Evolutionary conservation across 139 green algal genomes (phyloP), one percentile per base, ranked within the genome.

Genomic region (Picochlorum sp.): DNA sequence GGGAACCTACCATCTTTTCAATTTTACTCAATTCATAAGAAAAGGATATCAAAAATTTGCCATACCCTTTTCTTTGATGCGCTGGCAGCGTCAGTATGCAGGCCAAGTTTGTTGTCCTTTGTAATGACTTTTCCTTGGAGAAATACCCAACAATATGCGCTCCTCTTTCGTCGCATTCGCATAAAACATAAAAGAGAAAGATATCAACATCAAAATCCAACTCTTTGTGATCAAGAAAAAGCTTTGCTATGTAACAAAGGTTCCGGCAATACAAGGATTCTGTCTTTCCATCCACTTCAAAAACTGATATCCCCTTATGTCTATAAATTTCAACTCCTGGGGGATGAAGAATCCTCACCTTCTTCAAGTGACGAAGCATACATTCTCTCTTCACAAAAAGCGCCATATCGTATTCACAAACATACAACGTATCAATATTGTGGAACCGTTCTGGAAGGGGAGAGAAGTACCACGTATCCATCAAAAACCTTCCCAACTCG

Each of bases 141-240:
- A 72, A 72, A 55, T 86, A 93, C 6, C 92, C 92, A n/a, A 94
- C 85, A 24, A 97, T 84, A 74, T 98, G 92, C n/a, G 85, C 91
- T 5, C 93, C 93, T 3, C 88, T 65, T 55, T 94, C 85, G 64
- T 99, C 93, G 20, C 82, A 81, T 76, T 98, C 93, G 69, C 90
- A 97, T 53, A 99, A 72, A 32, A 99, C 77, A 74, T 99, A 99
- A 75, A 99, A 99, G 10, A 99, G 81, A 73, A 99, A 99, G 20
- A 97, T 81, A 80, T 99, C 93, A 14, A 98, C 91, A 57, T 99
- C 93, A 68, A 96, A 99, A 81, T 95, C 96, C 14, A 97, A 80
- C 40, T 90, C 97, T 81, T 98, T 97, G 81, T 98, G 92, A 79
- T 99, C 92, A 69, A 99, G 73, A 71, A 99, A 99, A 47, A 99